A percentile compares a stretch with the other conserved stretches of the same genome.
Evolutionary conservation across 306 rosid genomes (phyloP).

Genomic region (Sechiopsis laciniata): DNA sequence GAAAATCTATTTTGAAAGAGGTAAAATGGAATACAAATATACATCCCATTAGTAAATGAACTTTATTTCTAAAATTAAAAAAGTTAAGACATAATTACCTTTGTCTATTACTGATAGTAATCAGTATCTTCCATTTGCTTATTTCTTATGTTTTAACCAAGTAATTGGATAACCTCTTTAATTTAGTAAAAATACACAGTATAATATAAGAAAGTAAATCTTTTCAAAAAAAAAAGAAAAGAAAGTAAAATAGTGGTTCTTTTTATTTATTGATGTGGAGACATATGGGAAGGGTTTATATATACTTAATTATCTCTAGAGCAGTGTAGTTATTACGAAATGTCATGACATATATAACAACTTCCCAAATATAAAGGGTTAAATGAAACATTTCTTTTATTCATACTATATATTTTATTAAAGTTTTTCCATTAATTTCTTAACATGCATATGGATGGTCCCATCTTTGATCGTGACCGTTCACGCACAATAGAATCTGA

Average conservation of each 20-base stretch:
- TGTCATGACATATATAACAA: not conserved
- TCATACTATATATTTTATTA: too few relatives aligned
- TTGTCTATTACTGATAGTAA: not conserved
- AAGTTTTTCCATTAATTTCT: not conserved
- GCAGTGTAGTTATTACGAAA: not conserved
- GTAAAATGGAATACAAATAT: too few relatives aligned
- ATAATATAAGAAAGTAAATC: not conserved
- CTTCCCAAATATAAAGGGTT: not conserved
- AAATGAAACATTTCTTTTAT: not conserved
- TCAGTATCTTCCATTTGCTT: not conserved
- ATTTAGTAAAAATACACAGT: not conserved
- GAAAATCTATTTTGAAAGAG: too few relatives aligned
- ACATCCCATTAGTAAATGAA: too few relatives aligned
- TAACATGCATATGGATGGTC: constrained; percentile 12
- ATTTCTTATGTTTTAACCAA: not conserved
- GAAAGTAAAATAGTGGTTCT: not conserved
- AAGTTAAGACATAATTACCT: too few relatives aligned
- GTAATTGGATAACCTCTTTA: not conserved
- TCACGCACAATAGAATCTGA: constrained; percentile 15
- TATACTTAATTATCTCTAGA: not conserved
- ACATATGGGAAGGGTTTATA: not conserved
- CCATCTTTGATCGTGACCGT: constrained; percentile 16
- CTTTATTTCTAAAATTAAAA: too few relatives aligned
- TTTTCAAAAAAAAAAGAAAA: too few relatives aligned
- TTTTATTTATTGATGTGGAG: not conserved